phyloP scores from a whole-genome alignment of 73 alveolate genomes.

The Uronychia setigera region DNA sequence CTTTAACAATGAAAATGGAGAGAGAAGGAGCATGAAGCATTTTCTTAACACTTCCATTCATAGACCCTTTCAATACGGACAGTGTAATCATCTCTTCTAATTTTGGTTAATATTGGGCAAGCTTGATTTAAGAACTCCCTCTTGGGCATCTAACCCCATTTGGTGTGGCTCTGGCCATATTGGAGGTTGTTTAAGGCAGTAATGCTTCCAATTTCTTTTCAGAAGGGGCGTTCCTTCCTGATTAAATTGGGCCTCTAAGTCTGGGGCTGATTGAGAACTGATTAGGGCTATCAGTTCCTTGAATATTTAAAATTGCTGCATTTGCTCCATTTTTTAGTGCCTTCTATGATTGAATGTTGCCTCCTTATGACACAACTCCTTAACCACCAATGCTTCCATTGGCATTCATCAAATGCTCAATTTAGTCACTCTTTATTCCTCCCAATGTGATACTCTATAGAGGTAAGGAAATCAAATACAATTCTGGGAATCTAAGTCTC shows the following conservation, averaged over 20 bases:
- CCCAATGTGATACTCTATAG: background rate
- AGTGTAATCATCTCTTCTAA: constrained; percentile 69
- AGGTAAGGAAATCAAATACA: background rate
- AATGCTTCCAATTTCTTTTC: background rate
- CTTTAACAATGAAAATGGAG: constrained; percentile 64
- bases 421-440: background rate
- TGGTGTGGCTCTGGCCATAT: background rate
- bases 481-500: background rate
- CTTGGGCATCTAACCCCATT: background rate
- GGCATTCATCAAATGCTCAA: background rate
- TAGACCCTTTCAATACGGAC: constrained; percentile 26
- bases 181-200: background rate
- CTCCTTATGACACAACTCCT: too few relatives aligned
- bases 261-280: background rate
- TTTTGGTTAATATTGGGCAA: background rate
- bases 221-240: background rate
- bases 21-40: constrained; percentile 85
- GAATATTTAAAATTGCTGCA: too few relatives aligned
- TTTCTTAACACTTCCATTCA: constrained; percentile 74
- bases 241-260: background rate
- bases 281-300: background rate
- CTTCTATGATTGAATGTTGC: too few relatives aligned
- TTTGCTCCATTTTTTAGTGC: too few relatives aligned
- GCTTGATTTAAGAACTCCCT: background rate
- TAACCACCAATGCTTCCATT: too few relatives aligned